Conservation (phyloP, 352 stramenopile genomes). For the Aphanomyces astaci region DNA sequence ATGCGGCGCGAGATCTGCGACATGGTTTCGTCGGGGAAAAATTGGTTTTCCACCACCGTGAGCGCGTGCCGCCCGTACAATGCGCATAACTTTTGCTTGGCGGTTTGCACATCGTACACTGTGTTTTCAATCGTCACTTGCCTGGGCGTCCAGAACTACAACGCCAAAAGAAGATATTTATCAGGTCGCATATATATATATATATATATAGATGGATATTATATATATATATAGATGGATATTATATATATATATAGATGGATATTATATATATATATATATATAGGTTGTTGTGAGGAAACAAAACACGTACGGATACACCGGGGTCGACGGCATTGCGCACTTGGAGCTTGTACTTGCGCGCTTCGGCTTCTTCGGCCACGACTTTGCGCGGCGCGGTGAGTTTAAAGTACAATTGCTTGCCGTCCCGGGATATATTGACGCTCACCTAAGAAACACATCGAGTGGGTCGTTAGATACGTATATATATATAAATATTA, state of each 20-base stretch:
- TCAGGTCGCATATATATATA: too few relatives aligned
- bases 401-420: slow-evolving; percentile 39
- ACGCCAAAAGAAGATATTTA: too few relatives aligned
- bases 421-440: slow-evolving; percentile 41
- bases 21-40: slow-evolving; percentile 37
- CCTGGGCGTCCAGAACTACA: slow-evolving; percentile 36
- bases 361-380: slow-evolving; percentile 23
- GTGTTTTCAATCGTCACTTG: slow-evolving; percentile 44
- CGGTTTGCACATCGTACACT: slow-evolving; percentile 36
- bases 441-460: slow-evolving; percentile 59
- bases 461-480: too few relatives aligned
- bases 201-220: too few relatives aligned
- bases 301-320: neutral
- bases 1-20: slow-evolving; percentile 39
- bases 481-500: too few relatives aligned
- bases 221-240: too few relatives aligned
- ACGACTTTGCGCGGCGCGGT: slow-evolving; percentile 40
- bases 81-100: slow-evolving; percentile 50
- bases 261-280: too few relatives aligned
- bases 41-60: slow-evolving; percentile 35
- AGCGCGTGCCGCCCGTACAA: slow-evolving; percentile 32
- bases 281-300: neutral
- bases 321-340: slow-evolving; percentile 52
- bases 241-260: too few relatives aligned
- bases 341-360: slow-evolving; percentile 46